These are phyloP conservation scores for Vanrija pseudolonga DNA, from an alignment of 1,284 basidiomycete genomes.

Conservation along the genomic window DNA sequence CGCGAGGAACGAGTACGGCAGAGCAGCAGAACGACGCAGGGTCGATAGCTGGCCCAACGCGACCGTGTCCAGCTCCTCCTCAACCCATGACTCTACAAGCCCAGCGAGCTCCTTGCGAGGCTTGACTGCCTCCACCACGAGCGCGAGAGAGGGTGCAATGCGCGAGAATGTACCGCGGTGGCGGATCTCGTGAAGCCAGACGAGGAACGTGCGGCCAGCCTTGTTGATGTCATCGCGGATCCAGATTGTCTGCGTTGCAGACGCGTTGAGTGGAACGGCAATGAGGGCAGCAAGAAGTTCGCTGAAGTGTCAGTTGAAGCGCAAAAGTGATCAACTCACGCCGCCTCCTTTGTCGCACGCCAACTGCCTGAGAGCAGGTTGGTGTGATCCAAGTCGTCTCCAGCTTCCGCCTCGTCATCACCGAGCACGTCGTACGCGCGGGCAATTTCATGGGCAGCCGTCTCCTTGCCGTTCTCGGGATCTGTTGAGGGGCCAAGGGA, in stretches of 20 bases:
- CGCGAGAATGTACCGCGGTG: slow-evolving; percentile 48
- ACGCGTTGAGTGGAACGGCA: slow-evolving; percentile 15
- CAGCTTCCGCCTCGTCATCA: slow-evolving; percentile 26
- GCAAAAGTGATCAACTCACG: slow-evolving; percentile 23
- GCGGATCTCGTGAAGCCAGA: slow-evolving; percentile 48
- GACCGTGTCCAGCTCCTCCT: slow-evolving; percentile 39
- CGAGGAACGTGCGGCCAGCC: slow-evolving; percentile 36
- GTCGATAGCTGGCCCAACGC: slow-evolving; percentile 39
- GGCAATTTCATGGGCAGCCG: slow-evolving; percentile 47
- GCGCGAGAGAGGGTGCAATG: slow-evolving; percentile 37
- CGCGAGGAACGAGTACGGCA: slow-evolving; percentile 44
- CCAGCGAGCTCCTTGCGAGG: slow-evolving; percentile 8
- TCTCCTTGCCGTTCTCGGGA: slow-evolving; percentile 10
- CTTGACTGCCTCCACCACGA: slow-evolving; percentile 33
- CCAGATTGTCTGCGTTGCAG: slow-evolving; percentile 29
- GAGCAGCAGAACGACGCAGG: slow-evolving; percentile 45
- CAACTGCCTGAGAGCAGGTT: slow-evolving; percentile 45
- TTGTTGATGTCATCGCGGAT: slow-evolving; percentile 23
- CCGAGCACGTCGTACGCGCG: slow-evolving; percentile 41
- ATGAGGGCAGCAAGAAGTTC: slow-evolving; percentile 38
- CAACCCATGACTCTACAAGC: slow-evolving; percentile 36
- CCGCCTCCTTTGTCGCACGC: slow-evolving; percentile 46
- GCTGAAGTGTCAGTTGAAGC: slow-evolving; percentile 15
- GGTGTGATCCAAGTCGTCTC: slow-evolving; percentile 32
- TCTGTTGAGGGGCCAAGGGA: slow-evolving; percentile 22